Conservation (phyloP, 805 yeast genomes). For the Huiozyma naganishii region DNA sequence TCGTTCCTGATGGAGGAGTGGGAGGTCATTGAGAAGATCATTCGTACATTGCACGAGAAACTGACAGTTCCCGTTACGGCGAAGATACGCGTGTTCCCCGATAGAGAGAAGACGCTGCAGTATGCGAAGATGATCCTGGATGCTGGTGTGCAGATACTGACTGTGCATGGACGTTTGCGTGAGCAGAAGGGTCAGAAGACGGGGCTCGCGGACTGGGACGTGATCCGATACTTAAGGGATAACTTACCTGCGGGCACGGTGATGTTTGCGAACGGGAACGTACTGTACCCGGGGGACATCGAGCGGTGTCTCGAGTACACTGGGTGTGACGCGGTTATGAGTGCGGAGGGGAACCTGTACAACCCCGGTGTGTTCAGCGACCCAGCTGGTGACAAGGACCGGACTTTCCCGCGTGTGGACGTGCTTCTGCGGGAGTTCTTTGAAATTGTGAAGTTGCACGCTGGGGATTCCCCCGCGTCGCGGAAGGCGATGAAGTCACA, state of each 20-base stretch:
- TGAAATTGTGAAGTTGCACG: conserved; percentile 53
- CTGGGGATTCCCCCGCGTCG: conserved; percentile 45
- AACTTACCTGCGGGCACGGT: conserved; percentile 72
- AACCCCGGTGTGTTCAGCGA: conserved; percentile 79
- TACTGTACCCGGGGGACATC: conserved; percentile 81
- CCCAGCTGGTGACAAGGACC: conserved; percentile 38
- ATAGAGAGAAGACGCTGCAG: conserved; percentile 66
- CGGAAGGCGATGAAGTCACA: conserved; percentile 83
- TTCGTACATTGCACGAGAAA: conserved; percentile 61
- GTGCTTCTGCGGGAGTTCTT: conserved; percentile 73
- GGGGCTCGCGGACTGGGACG: conserved; percentile 90
- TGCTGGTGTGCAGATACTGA: conserved; percentile 93
- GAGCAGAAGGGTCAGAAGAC: conserved; percentile 97
- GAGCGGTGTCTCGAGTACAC: conserved; percentile 54
- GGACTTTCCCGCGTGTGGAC: conserved; percentile 79
- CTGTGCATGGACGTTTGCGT: conserved; percentile 91
- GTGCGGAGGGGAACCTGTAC: conserved; percentile 89
- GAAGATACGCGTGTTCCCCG: conserved; percentile 82
- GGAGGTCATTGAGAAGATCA: conserved; percentile 65
- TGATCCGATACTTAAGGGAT: conserved; percentile 63
- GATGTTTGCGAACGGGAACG: conserved; percentile 88
- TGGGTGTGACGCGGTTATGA: conserved; percentile 85
- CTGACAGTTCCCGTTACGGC: conserved; percentile 87
- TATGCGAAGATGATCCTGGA: conserved; percentile 81
- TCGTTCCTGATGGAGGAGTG: conserved; percentile 96